These are phyloP conservation scores for Naganishia friedmannii DNA, from an alignment of 768 basidiomycete genomes.

Conservation along the genomic window DNA sequence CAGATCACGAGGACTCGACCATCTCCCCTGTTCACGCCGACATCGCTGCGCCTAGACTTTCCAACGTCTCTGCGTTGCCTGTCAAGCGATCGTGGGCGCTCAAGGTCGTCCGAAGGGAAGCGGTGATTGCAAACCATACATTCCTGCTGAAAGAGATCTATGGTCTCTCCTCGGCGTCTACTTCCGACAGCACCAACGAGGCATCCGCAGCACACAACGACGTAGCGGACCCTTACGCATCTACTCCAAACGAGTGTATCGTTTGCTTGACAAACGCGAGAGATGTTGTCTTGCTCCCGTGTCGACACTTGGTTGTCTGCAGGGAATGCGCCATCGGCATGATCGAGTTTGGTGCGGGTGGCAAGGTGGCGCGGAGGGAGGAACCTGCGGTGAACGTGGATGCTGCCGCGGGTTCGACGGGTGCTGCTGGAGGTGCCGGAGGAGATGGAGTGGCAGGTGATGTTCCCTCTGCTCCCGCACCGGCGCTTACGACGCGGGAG, in stretches of 20 bases:
- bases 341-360: slow-evolving; percentile 95
- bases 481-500: slow-evolving; percentile 53
- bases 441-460: slow-evolving; percentile 46
- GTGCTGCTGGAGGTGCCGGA: slow-evolving; percentile 44
- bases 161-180: slow-evolving; percentile 65
- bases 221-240: slow-evolving; percentile 63
- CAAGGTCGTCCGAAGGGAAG: slow-evolving; percentile 87
- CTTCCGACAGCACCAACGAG: slow-evolving; percentile 53
- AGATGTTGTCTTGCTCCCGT: slow-evolving; percentile 88
- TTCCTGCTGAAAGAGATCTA: slow-evolving; percentile 96
- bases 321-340: slow-evolving; percentile 93
- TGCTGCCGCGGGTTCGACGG: neutral
- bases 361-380: slow-evolving; percentile 60
- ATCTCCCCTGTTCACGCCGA: slow-evolving; percentile 9
- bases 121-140: slow-evolving; percentile 87
- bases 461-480: slow-evolving; percentile 38
- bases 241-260: slow-evolving; percentile 67
- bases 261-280: slow-evolving; percentile 82
- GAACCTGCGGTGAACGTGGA: slow-evolving; percentile 56
- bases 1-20: slow-evolving; percentile 21
- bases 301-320: slow-evolving; percentile 90
- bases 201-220: slow-evolving; percentile 49
- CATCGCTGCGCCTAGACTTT: neutral
- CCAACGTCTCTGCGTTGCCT: neutral
- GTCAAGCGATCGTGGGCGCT: slow-evolving; percentile 73